Evolutionary conservation across 257 asterid genomes (phyloP).

Genomic region (Solanum corneliomulleri): DNA sequence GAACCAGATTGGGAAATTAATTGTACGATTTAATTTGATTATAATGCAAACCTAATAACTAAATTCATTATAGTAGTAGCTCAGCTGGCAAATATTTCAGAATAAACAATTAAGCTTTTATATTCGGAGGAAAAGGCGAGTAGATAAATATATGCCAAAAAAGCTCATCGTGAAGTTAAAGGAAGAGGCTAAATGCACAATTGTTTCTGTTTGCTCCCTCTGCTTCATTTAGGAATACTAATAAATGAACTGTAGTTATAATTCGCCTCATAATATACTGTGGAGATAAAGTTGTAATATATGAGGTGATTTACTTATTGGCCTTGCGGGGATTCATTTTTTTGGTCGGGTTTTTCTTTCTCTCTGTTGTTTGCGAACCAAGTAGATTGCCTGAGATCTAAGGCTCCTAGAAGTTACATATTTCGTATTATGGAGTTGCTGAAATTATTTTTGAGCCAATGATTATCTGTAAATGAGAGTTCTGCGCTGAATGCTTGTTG

Average conservation of each 20-base stretch:
- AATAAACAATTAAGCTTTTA: neutral
- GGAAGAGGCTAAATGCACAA: neutral
- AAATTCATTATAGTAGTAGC: neutral
- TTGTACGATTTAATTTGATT: neutral
- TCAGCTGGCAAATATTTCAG: neutral
- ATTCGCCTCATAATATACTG: neutral
- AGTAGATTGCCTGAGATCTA: neutral
- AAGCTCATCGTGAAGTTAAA: neutral
- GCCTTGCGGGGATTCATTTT: neutral
- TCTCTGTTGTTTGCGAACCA: neutral
- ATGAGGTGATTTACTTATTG: neutral
- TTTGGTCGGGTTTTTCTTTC: neutral
- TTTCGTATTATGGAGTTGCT: neutral
- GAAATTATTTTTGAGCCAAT: neutral
- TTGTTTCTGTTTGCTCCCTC: neutral
- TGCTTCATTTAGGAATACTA: neutral
- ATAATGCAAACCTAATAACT: neutral
- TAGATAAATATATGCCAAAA: neutral
- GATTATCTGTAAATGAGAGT: neutral
- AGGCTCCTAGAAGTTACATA: neutral
- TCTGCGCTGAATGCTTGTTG: neutral
- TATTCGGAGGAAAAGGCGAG: neutral
- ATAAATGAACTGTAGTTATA: neutral
- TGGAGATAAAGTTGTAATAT: neutral
- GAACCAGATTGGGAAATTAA: neutral